A percentile compares a stretch with the other conserved stretches of the same genome.
These are phyloP conservation scores for Fusarium nisikadoi DNA, from an alignment of 2,329 filamentous ascomycete species.

Conservation along the genomic window DNA sequence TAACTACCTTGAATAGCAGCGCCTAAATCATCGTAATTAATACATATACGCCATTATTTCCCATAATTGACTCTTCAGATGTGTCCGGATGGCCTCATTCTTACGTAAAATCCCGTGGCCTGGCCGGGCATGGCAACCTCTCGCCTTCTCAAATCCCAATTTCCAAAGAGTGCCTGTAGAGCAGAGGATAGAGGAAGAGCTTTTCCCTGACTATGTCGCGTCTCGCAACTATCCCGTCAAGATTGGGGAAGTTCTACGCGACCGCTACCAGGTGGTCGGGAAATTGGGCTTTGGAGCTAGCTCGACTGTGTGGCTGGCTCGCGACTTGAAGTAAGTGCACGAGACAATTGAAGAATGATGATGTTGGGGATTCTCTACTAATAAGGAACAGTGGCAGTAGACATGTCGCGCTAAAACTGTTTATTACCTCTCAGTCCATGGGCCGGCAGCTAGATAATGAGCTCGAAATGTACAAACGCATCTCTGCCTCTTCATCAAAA, in stretches of 20 bases:
- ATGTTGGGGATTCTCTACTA: neutral
- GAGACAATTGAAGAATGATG: too few species aligned
- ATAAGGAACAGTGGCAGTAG: conserved; percentile 30
- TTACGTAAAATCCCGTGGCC: conserved; percentile 18
- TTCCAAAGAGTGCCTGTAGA: conserved; percentile 1
- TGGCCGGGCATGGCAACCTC: conserved; percentile 26
- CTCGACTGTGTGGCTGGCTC: conserved; percentile 56
- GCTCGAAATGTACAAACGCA: conserved; percentile 55
- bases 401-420: conserved; percentile 51
- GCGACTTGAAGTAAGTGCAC: conserved; percentile 42
- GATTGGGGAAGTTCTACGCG: conserved; percentile 40
- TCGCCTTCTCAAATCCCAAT: conserved; percentile 27
- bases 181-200: conserved; percentile 37
- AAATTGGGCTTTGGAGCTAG: conserved; percentile 55
- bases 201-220: conserved; percentile 30
- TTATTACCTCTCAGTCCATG: conserved; percentile 39
- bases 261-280: conserved; percentile 52
- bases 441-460: conserved; percentile 48
- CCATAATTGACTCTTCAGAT: rapidly evolving
- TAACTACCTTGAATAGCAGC: too few species aligned
- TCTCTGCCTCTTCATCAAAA: conserved; percentile 41
- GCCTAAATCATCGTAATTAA: neutral
- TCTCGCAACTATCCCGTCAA: conserved; percentile 39
- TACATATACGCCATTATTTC: rapidly evolving
- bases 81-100: neutral